These are phyloP conservation scores for Fusarium pininemorale DNA, from an alignment of 2,329 filamentous ascomycete species.

Conservation along the genomic window DNA sequence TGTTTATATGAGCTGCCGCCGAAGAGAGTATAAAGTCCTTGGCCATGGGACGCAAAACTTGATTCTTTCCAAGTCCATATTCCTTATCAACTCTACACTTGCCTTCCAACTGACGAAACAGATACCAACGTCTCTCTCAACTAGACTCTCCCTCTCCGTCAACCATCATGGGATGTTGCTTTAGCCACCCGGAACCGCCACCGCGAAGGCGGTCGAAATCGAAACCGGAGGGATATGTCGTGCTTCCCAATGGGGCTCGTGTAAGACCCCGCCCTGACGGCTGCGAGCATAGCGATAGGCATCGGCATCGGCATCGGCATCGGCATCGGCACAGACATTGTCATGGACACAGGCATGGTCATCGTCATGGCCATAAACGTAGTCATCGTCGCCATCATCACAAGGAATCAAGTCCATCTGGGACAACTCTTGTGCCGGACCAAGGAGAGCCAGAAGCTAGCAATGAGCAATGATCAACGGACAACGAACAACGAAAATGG, in stretches of 20 bases:
- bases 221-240: background rate
- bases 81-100: background rate
- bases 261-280: background rate
- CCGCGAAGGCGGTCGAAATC: background rate
- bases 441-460: background rate
- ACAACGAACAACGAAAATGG: background rate
- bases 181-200: background rate
- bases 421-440: background rate
- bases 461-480: background rate
- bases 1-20: background rate
- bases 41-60: background rate
- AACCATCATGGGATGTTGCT: conserved; percentile 12
- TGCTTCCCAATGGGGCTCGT: background rate
- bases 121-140: background rate
- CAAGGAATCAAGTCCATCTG: background rate
- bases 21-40: background rate
- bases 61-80: background rate
- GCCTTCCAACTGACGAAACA: too few relatives aligned
- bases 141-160: background rate
- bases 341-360: background rate
- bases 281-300: background rate
- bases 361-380: background rate
- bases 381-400: background rate
- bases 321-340: too few relatives aligned
- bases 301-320: background rate